Base-by-base conservation (phyloP, 1,284 basidiomycete species). In the Albatrellus sp. region DNA sequence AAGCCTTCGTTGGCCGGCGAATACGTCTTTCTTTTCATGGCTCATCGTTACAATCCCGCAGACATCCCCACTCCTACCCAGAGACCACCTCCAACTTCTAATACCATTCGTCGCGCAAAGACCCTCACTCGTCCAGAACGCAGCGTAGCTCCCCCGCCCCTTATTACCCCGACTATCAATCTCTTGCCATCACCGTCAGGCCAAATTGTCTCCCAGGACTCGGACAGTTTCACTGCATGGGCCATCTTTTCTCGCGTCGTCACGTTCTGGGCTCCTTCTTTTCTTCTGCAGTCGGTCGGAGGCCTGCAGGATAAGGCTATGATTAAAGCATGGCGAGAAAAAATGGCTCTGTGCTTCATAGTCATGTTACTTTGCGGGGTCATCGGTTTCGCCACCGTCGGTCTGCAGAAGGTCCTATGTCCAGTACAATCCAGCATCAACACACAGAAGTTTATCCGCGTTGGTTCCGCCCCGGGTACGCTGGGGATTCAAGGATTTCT, bases 301-400 rank as follows among this genome's bases (percentile, higher is more conserved):
- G 90, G 91, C 40, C 73, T 98, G 61, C 82, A 77, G 57, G 89
- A 92, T 60, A 74, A 75, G 58, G 68, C 75, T 43, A 70, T 79
- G 48, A 72, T 80, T 52, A 90, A 97, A 64, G 96, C 96, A 1
- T 99, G 96, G 96, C 77, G 96, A 54, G 96, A 99, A 65, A 99
- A 98, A 70, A 80, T 97, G 48, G 80, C 92, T 5, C 73, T 99
- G 7, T 97, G 92, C 61, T 79, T 85, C 61, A 82, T 96, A 57
- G 87, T 91, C 44, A 55, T 79, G 47, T 30, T 90, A 19, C 64
- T 97, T 19, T 96, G 92, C 53, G 82, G 70, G 17, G 64, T 74
- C 40, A 77, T 98, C 43, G 94, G 89, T 8, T 99, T 98, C 63
- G 73, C 86, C 48, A 98, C 96, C 39, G 90, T 99, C 58, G 96